These are phyloP conservation scores for Alternaria angustiovoidea DNA, from an alignment of 2,329 filamentous ascomycete genomes.

Conservation along the genomic window DNA sequence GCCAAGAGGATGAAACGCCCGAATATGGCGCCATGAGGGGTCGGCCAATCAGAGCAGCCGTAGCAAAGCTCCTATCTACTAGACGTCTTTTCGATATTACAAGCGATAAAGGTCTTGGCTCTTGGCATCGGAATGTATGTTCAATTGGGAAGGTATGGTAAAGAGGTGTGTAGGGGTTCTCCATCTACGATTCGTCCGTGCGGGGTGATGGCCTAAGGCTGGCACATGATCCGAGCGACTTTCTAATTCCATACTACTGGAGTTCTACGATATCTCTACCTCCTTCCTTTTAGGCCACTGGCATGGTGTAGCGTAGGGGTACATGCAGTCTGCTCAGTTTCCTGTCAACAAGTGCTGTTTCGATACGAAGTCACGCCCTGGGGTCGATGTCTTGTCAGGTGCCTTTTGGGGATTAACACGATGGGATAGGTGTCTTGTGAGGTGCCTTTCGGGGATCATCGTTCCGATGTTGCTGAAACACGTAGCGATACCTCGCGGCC, in stretches of 20 bases:
- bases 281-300: conserved; percentile 31
- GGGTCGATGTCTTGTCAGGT: conserved; percentile 22
- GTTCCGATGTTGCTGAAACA: conserved; percentile 19
- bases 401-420: conserved; percentile 23
- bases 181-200: conserved; percentile 22
- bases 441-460: conserved; percentile 17
- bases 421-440: conserved; percentile 7
- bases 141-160: conserved; percentile 32
- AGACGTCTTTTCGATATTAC: conserved; percentile 12
- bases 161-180: conserved; percentile 24
- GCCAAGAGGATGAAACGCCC: background rate
- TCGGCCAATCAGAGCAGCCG: conserved; percentile 13
- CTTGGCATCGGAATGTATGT: conserved; percentile 24
- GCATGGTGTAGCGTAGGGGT: conserved; percentile 16
- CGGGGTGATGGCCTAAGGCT: conserved; percentile 16
- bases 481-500: conserved; percentile 12
- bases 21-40: background rate
- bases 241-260: conserved; percentile 15
- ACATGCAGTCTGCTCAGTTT: conserved; percentile 14
- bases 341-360: conserved; percentile 16
- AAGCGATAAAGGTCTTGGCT: conserved; percentile 13
- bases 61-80: conserved; percentile 16
- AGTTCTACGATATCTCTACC: conserved; percentile 21
- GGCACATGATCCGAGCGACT: conserved; percentile 8
- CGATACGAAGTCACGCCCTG: conserved; percentile 15